phyloP scores from a whole-genome alignment of 345 rosid species.

The Rhizophora mangle region DNA sequence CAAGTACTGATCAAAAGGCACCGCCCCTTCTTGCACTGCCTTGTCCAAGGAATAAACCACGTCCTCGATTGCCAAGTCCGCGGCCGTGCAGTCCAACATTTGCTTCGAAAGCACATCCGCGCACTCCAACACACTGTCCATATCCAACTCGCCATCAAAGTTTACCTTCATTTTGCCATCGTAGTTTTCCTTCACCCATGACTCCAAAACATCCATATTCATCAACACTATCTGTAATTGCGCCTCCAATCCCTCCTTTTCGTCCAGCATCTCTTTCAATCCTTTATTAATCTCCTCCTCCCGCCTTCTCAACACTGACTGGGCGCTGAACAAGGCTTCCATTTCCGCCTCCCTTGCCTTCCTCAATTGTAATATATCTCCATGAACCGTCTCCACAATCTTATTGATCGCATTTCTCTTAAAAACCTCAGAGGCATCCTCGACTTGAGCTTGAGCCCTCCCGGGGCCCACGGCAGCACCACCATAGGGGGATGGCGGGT shows the following conservation, averaged over 20 bases:
- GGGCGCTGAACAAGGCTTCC: conserved; percentile 69
- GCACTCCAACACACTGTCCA: conserved; percentile 59
- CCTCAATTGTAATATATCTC: conserved; percentile 54
- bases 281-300: conserved; percentile 61
- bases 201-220: conserved; percentile 62
- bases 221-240: conserved; percentile 74
- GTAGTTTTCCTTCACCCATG: conserved; percentile 52
- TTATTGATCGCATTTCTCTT: conserved; percentile 69
- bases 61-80: conserved; percentile 87
- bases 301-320: conserved; percentile 56
- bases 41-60: conserved; percentile 71
- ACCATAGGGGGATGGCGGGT: conserved; percentile 63
- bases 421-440: conserved; percentile 65
- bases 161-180: conserved; percentile 44
- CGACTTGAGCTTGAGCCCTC: conserved; percentile 48
- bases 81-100: conserved; percentile 70
- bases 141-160: conserved; percentile 37
- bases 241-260: conserved; percentile 74
- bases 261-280: conserved; percentile 64
- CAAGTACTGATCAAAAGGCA: conserved; percentile 80
- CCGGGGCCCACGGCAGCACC: conserved; percentile 1
- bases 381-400: conserved; percentile 60
- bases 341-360: conserved; percentile 69
- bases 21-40: conserved; percentile 58
- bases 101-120: conserved; percentile 59